Evolutionary conservation across 805 yeast species (phyloP).

Genomic region (Metschnikowia gruessii): DNA sequence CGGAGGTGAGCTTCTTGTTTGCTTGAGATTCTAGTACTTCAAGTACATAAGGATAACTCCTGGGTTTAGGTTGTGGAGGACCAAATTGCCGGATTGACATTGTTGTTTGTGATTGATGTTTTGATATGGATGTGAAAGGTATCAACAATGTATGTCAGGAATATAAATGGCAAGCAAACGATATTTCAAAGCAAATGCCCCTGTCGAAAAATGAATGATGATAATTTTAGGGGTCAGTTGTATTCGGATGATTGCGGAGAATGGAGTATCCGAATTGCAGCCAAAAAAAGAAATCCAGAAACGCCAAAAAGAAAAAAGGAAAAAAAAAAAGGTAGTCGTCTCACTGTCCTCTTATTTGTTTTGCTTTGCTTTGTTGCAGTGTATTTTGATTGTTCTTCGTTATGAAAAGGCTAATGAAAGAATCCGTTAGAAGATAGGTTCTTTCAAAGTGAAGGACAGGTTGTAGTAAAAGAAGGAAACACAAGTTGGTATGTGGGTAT

Average conservation of each 20-base stretch:
- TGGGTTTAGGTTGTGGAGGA: slow-evolving; percentile 29
- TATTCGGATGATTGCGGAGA: slow-evolving; percentile 5
- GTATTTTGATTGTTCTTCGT: not conserved
- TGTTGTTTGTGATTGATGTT: not conserved
- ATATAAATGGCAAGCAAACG: not conserved
- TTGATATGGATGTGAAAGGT: not conserved
- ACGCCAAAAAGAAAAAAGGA: not conserved
- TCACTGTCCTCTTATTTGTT: not conserved
- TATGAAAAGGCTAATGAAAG: not conserved
- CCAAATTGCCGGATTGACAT: slow-evolving; percentile 17
- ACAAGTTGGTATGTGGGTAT: slow-evolving; percentile 1
- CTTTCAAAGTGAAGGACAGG: not conserved
- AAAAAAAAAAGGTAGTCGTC: not conserved
- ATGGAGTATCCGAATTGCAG: slow-evolving; percentile 7
- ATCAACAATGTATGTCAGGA: not conserved
- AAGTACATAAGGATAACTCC: slow-evolving; percentile 41
- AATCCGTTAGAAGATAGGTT: not conserved
- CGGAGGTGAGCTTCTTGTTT: slow-evolving; percentile 41
- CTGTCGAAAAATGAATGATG: not conserved
- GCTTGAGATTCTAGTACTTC: slow-evolving; percentile 48
- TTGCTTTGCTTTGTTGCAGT: too few species aligned
- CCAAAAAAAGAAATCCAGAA: slow-evolving; percentile 7
- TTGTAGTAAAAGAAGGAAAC: slow-evolving; percentile 1
- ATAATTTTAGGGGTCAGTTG: slow-evolving; percentile 2
- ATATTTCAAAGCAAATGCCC: not conserved